Base-by-base conservation (phyloP, 2,329 filamentous ascomycete species). In the Myotisia sp. region DNA sequence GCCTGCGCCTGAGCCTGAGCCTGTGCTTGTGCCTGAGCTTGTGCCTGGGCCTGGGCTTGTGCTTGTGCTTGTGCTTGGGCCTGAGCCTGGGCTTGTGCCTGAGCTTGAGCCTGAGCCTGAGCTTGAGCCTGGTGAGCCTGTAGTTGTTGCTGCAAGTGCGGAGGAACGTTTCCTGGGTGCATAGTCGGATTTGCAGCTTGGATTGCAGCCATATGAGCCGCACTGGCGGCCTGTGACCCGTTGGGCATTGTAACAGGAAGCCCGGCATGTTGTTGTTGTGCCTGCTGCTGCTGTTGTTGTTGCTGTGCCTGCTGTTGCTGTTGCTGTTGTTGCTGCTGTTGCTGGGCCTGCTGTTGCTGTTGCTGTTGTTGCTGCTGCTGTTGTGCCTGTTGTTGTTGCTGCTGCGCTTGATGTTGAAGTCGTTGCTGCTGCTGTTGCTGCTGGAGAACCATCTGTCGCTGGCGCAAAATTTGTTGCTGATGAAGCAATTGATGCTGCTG, bases 191-290 rank as follows among this genome's bases (percentile, higher is more conserved):
- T 51, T 6, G 37, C 57, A 7, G 44, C 50, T 32, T 62, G 59
- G 52, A 62, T 58, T 20, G 58, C 56, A 37, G 58, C 58, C 39
- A 63, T 43, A 38, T 63, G 60, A 17, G 58, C 59, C 28, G 56
- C 50, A 37, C 45, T 63, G 5, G 61, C 38, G 10, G 51, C 51
- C 37, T 58, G 56, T 3, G 54, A 53, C 17, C 58, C 58, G 45
- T 60, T 60, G 5, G 58, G 56, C 40, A 62, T 44, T 20, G 55
- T 54, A 8, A 54, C 55, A 4, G 58, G 56, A 19, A 60, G 48
- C 26, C 51, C 55, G 28, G 45, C 51, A 30, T 45, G 42, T 17
- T 45, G 44, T 14, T 36, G 43, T 17, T 44, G 44, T 26, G 47
- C 49, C 7, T 53, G 52, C 4, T 53, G 53, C 23, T 49, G 36